phyloP scores from a whole-genome alignment of 2,329 filamentous ascomycete species.

The Samsoniella hepiali region DNA sequence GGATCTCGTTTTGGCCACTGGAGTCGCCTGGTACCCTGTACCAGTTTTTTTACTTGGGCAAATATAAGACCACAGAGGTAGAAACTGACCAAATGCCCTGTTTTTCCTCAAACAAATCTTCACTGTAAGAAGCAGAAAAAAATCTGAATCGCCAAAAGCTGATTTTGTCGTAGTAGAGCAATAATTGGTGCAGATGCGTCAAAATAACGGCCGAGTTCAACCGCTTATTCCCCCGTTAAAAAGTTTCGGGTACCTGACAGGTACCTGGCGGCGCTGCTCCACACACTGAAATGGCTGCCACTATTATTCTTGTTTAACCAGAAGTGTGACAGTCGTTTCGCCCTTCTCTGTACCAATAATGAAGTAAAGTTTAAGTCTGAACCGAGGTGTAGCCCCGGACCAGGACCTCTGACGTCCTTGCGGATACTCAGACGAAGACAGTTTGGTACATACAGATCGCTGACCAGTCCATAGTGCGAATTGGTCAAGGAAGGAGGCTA shows the following conservation, averaged over 20 bases:
- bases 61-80: neutral
- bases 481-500: neutral
- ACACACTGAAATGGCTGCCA: neutral
- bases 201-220: neutral
- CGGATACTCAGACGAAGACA: neutral
- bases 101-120: neutral
- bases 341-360: no score
- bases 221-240: neutral
- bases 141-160: neutral
- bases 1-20: no score
- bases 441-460: neutral
- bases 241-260: neutral
- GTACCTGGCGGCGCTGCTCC: neutral
- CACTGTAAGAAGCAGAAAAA: neutral
- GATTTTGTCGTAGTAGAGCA: neutral
- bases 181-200: neutral
- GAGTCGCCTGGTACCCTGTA: no score
- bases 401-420: neutral
- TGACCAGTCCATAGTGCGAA: neutral
- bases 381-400: neutral
- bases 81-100: neutral
- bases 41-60: no score
- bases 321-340: no score
- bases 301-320: constrained; percentile 3
- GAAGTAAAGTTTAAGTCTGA: neutral